phyloP scores from a whole-genome alignment of 139 green algal species.

The Micractinium sp. region DNA sequence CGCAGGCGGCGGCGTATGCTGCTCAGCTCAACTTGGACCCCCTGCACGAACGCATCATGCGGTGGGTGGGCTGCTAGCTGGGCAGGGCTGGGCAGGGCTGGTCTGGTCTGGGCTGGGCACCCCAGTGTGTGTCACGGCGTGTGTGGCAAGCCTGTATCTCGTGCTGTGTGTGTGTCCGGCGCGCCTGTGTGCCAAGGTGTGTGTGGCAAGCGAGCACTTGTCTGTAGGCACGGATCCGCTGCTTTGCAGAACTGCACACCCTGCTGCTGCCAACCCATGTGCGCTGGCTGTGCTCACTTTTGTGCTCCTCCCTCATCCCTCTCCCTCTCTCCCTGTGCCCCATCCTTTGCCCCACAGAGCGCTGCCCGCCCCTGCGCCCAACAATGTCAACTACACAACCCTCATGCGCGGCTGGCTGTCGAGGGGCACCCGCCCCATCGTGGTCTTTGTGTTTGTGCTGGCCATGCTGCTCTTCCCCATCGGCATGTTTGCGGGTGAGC shows the following conservation, averaged over 20 bases:
- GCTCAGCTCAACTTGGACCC: constrained; percentile 39
- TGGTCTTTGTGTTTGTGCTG: constrained; percentile 3
- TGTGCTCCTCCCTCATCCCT: neutral
- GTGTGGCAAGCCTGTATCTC: too few relatives aligned
- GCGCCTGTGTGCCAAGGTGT: too few relatives aligned
- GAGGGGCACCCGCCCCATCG: constrained; percentile 16
- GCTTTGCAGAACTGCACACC: too few relatives aligned
- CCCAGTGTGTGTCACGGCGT: too few relatives aligned
- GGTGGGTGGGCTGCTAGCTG: constrained; percentile 4
- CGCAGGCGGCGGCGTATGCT: constrained; percentile 33
- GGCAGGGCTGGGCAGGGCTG: too few relatives aligned
- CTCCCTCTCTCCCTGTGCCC: neutral
- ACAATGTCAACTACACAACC: constrained; percentile 49
- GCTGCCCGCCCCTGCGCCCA: constrained; percentile 39
- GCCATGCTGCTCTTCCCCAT: constrained; percentile 59
- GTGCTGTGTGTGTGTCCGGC: too few relatives aligned
- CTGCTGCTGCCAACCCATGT: too few relatives aligned
- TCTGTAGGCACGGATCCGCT: too few relatives aligned
- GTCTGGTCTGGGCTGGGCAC: too few relatives aligned
- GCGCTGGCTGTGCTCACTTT: neutral
- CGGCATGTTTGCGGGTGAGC: constrained; percentile 18
- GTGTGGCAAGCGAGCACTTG: too few relatives aligned
- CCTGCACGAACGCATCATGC: constrained; percentile 37
- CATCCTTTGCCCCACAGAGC: neutral
- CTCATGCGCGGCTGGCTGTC: constrained; percentile 36